phyloP scores from a whole-genome alignment of 2,329 filamentous ascomycete genomes.

The Orbilia ellipsospora region DNA sequence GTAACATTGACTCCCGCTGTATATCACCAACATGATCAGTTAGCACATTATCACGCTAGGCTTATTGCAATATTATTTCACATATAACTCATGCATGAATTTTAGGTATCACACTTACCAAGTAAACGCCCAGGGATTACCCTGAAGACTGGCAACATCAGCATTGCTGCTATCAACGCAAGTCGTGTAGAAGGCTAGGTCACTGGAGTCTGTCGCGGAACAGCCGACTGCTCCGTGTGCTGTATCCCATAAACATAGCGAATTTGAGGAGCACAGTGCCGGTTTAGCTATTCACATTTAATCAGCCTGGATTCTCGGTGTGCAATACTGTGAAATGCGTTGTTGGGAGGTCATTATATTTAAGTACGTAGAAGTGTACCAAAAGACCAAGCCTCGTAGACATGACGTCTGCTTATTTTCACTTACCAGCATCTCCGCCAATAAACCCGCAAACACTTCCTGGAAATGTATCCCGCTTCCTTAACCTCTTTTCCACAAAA shows the following conservation, averaged over 20 bases:
- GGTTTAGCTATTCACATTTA: conserved; percentile 27
- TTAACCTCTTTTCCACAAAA: conserved; percentile 49
- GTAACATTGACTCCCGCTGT: conserved; percentile 36
- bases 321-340: background rate
- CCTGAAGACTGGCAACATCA: conserved; percentile 17
- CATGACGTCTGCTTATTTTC: too few relatives aligned
- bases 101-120: conserved; percentile 19
- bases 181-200: conserved; percentile 44
- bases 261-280: conserved; percentile 46
- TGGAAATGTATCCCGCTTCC: conserved; percentile 42
- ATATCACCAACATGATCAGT: conserved; percentile 2
- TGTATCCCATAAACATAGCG: conserved; percentile 46
- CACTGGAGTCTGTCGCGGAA: conserved; percentile 25
- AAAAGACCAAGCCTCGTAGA: too few relatives aligned
- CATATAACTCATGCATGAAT: background rate
- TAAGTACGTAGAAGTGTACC: too few relatives aligned
- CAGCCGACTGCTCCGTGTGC: conserved; percentile 48
- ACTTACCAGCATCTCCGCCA: conserved; percentile 49
- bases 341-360: background rate
- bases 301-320: conserved; percentile 7
- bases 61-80: background rate
- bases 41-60: background rate
- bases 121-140: conserved; percentile 47
- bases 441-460: conserved; percentile 51
- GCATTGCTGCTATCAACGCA: conserved; percentile 46